Evolutionary conservation across 345 rosid species (phyloP).

Genomic region (Fremontodendron californicum): DNA sequence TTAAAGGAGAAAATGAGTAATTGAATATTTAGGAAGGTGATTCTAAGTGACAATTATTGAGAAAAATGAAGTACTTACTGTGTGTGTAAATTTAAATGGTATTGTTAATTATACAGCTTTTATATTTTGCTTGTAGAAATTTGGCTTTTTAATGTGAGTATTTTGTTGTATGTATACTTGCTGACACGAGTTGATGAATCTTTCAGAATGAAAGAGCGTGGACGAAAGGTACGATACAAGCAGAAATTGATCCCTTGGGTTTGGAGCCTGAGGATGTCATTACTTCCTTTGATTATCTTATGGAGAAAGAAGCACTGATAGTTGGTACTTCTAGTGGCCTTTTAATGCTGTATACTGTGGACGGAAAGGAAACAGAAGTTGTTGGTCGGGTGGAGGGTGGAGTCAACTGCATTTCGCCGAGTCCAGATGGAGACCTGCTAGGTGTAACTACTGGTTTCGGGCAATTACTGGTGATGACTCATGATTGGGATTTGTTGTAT

Average conservation of each 20-base stretch:
- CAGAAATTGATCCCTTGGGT: conserved; percentile 46
- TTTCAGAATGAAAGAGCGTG: conserved; percentile 49
- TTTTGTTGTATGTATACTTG: not conserved
- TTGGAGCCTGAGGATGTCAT: conserved; percentile 65
- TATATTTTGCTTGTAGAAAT: not conserved
- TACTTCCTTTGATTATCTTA: conserved; percentile 74
- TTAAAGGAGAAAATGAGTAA: not conserved
- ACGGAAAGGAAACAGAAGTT: conserved; percentile 53
- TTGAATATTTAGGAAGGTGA: not conserved
- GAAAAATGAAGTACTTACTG: not conserved
- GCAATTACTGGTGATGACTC: conserved; percentile 87
- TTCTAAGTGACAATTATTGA: not conserved
- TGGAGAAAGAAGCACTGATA: conserved; percentile 89
- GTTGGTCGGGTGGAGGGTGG: conserved; percentile 92
- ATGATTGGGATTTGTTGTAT: conserved; percentile 91
- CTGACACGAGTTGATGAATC: conserved; percentile 11
- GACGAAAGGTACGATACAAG: conserved; percentile 31
- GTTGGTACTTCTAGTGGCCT: conserved; percentile 73
- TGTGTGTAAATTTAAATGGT: not conserved
- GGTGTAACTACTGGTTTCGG: conserved; percentile 65
- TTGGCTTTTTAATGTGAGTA: not conserved
- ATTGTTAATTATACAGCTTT: not conserved
- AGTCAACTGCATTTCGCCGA: conserved; percentile 69
- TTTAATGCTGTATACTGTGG: conserved; percentile 57
- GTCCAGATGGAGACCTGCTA: conserved; percentile 86